phyloP scores from a whole-genome alignment of 75 land plant genomes.

The Pseudotsuga menziesii region DNA sequence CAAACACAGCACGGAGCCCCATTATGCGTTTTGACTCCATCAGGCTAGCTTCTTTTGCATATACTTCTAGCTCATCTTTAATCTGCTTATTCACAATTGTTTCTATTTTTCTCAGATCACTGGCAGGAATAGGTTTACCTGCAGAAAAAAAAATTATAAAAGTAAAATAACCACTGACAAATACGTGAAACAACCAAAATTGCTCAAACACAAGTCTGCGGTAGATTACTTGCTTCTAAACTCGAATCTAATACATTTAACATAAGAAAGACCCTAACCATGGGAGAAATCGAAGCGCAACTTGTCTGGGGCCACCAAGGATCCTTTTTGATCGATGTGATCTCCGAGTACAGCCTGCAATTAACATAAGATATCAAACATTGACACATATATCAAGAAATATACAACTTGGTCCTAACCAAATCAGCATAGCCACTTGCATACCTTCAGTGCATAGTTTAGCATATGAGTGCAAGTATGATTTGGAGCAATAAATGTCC shows the following conservation, averaged over 20 bases:
- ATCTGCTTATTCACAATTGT: slow-evolving; percentile 85
- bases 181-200: background rate
- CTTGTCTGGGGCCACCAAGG: slow-evolving; percentile 94
- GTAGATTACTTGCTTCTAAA: background rate
- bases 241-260: background rate
- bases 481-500: slow-evolving; percentile 83
- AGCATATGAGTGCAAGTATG: slow-evolving; percentile 97
- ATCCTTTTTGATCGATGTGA: slow-evolving; percentile 97
- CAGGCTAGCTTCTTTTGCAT: slow-evolving; percentile 79
- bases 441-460: slow-evolving; percentile 93
- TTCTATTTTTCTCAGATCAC: slow-evolving; percentile 76
- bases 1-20: slow-evolving; percentile 98
- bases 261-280: slow-evolving; percentile 29
- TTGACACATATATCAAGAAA: background rate
- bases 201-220: background rate
- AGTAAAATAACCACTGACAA: background rate
- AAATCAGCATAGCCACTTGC: background rate
- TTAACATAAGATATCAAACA: background rate
- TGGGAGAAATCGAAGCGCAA: slow-evolving; percentile 96
- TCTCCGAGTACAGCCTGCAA: slow-evolving; percentile 89
- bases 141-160: slow-evolving; percentile 1
- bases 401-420: background rate
- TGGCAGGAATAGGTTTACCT: slow-evolving; percentile 82
- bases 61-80: slow-evolving; percentile 72
- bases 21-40: slow-evolving; percentile 77